A percentile compares a stretch with the other conserved stretches of the same genome.
Evolutionary conservation across 192 early-diverging fungal genomes (phyloP).

Genomic region (Mortierella claussenii): DNA sequence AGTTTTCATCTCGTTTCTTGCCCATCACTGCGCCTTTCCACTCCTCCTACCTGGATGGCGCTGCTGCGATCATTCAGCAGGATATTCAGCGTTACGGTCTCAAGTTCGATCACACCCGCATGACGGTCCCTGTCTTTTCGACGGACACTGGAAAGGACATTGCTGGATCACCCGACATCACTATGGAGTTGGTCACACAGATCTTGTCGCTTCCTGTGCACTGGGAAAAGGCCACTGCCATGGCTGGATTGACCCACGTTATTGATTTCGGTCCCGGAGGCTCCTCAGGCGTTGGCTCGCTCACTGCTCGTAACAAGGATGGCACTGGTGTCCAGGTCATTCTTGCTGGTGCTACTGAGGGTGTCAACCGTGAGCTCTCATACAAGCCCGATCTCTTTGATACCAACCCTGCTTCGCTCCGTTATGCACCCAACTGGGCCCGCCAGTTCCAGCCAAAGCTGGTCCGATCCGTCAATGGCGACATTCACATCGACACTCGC

Average conservation of each 20-base stretch:
- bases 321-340: conserved; percentile 83
- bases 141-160: conserved; percentile 87
- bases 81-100: conserved; percentile 77
- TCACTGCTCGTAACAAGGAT: conserved; percentile 89
- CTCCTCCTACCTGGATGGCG: conserved; percentile 77
- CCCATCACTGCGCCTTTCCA: conserved; percentile 95
- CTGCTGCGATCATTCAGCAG: conserved; percentile 68
- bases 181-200: conserved; percentile 73
- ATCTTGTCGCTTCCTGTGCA: conserved; percentile 77
- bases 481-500: conserved; percentile 85
- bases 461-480: conserved; percentile 74
- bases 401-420: conserved; percentile 75
- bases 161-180: conserved; percentile 64
- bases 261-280: conserved; percentile 96
- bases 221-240: conserved; percentile 78
- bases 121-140: conserved; percentile 83
- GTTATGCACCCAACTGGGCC: conserved; percentile 87
- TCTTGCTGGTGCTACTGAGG: conserved; percentile 74
- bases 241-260: conserved; percentile 79
- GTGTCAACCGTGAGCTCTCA: conserved; percentile 67
- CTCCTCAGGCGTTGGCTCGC: conserved; percentile 80
- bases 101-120: conserved; percentile 67
- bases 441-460: conserved; percentile 86
- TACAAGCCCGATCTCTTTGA: conserved; percentile 85
- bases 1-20: conserved; percentile 92